Base-by-base conservation (phyloP, 257 asterid species). In the Capsicum baccatum region DNA sequence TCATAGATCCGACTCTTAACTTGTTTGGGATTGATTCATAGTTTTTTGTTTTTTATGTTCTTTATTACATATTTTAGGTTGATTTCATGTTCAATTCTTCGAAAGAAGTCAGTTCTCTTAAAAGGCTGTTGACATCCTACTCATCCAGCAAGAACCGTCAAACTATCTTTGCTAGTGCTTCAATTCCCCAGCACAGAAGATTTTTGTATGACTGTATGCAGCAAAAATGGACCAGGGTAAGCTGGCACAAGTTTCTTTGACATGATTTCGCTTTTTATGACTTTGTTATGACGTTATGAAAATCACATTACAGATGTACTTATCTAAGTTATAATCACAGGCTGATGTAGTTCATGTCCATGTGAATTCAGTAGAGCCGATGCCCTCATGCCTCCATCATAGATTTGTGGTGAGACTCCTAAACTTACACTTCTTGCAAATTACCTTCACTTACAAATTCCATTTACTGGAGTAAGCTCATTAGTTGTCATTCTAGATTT, bases 141-240 rank as follows among this genome's bases (percentile, higher is more conserved):
- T 92, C 98, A 26, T 90, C 97, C 84, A 93, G 91, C 90, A 88
- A 88, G 83, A 92, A 85, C 79, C 97, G 97, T 59, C 98, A 96
- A 88, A 94, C 98, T 21, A 87, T 96, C 84, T 92, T 94, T 87
- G 95, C 99, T 56, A 94, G 99, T 89, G 99, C 99, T 63, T 93
- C 99, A 50, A 87, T 96, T 85, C 99, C 98, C 63, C 99, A 94
- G 89, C 99, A 91, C 81, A 93, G 88, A 80, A 93, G 98, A 83
- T 96, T 96, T 84, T 82, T 94, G 70, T 87, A 93, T 47, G 98
- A 94, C 89, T 92, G 97, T 66, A 89, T 92, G 82, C 99, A 94
- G 87, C 97, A 94, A 84, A 96, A 96, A 89, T 96, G 98, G 99
- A 96, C 98, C 87, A 93, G 94, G 97, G 99, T 96, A 83, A 35